Evolutionary conservation across 495 filamentous ascomycete species (phyloP).

Genomic region (Filosporella fistucella): DNA sequence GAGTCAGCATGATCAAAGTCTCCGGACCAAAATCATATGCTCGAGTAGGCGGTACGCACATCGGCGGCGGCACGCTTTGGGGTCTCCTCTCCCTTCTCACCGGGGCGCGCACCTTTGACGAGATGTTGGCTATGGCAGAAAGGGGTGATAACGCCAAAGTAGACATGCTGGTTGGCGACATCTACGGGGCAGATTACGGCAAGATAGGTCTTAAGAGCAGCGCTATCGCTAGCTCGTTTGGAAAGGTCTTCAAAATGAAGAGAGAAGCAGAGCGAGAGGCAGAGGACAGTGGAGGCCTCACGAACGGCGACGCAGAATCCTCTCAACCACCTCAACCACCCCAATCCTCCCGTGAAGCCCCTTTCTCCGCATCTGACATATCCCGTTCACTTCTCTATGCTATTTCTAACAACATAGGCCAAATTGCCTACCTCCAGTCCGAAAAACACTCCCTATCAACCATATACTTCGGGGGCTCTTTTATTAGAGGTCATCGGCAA

Average conservation of each 20-base stretch:
- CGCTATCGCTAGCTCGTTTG: conserved; percentile 92
- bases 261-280: conserved; percentile 64
- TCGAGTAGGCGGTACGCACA: conserved; percentile 89
- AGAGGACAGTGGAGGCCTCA: conserved; percentile 67
- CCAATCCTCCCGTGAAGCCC: conserved; percentile 4
- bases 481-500: conserved; percentile 93
- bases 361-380: conserved; percentile 45
- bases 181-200: conserved; percentile 91
- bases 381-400: conserved; percentile 72
- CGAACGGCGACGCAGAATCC: conserved; percentile 40
- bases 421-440: conserved; percentile 93
- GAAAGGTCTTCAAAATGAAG: conserved; percentile 91
- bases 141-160: conserved; percentile 86
- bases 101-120: conserved; percentile 85
- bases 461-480: conserved; percentile 96
- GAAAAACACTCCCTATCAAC: conserved; percentile 85
- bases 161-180: conserved; percentile 97
- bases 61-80: conserved; percentile 96
- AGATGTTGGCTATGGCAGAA: conserved; percentile 94
- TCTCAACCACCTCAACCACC: conserved; percentile 4
- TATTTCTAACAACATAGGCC: conserved; percentile 91
- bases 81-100: conserved; percentile 87
- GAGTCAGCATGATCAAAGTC: conserved; percentile 97
- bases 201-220: conserved; percentile 93
- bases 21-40: conserved; percentile 79